These are phyloP conservation scores for Colletotrichum kahawae DNA, from an alignment of 2,329 filamentous ascomycete genomes.

Conservation along the genomic window DNA sequence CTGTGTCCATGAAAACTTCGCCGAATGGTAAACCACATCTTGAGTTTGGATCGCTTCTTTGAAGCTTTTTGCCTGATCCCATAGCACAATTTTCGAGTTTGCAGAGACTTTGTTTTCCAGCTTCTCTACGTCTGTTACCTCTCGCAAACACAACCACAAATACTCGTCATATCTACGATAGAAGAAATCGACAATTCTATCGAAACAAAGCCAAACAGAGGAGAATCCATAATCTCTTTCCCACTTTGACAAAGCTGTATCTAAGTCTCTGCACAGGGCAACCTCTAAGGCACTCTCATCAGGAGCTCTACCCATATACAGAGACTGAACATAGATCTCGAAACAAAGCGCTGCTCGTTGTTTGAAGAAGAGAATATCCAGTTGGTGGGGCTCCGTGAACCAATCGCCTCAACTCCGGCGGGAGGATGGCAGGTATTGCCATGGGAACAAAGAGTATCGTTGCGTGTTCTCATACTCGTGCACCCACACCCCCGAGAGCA, in stretches of 20 bases:
- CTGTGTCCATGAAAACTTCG: not conserved
- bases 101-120: not conserved
- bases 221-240: not conserved
- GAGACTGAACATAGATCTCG: not conserved
- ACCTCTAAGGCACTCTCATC: not conserved
- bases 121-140: not conserved
- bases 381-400: not conserved
- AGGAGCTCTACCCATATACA: not conserved
- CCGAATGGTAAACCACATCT: not conserved
- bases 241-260: not conserved
- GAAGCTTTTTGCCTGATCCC: not conserved
- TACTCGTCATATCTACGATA: not conserved
- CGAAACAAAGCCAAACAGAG: not conserved
- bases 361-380: not conserved
- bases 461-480: not conserved
- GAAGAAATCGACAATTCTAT: not conserved
- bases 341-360: not conserved
- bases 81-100: not conserved
- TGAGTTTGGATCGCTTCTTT: not conserved
- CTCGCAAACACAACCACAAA: not conserved
- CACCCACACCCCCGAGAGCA: not conserved
- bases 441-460: accelerated
- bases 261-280: not conserved
- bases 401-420: not conserved
- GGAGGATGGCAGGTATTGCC: not conserved